Conservation (phyloP, 1,284 basidiomycete genomes). For the Melampsora occidentalis region DNA sequence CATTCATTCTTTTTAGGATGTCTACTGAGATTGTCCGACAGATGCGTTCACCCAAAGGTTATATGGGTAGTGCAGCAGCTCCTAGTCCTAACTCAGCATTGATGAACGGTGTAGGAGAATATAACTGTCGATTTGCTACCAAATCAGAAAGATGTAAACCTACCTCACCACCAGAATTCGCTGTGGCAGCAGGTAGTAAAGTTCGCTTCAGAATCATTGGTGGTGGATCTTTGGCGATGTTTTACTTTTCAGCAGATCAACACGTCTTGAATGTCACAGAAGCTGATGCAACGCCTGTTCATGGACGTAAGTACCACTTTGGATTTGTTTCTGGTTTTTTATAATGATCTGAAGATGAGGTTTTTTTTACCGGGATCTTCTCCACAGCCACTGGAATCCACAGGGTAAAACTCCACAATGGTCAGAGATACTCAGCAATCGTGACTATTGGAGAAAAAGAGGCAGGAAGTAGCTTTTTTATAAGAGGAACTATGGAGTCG, state of each 20-base stretch:
- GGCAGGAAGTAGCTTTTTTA: slow-evolving; percentile 22
- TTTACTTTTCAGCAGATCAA: slow-evolving; percentile 47
- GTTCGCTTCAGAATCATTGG: slow-evolving; percentile 61
- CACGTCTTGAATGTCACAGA: slow-evolving; percentile 44
- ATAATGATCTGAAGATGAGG: background rate
- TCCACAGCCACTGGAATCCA: slow-evolving; percentile 6
- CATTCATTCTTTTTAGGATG: slow-evolving; percentile 34
- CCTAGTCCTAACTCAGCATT: slow-evolving; percentile 57
- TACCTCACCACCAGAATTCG: slow-evolving; percentile 52
- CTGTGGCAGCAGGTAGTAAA: slow-evolving; percentile 51
- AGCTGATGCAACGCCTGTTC: slow-evolving; percentile 6
- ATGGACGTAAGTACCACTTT: slow-evolving; percentile 5
- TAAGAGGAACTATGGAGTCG: slow-evolving; percentile 32
- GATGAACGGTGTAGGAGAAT: slow-evolving; percentile 57
- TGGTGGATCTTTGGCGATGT: slow-evolving; percentile 54
- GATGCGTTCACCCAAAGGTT: slow-evolving; percentile 45
- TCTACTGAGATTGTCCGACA: background rate
- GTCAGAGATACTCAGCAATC: slow-evolving; percentile 32
- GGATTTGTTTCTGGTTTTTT: background rate
- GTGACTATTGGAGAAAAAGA: slow-evolving; percentile 18
- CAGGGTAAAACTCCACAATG: slow-evolving; percentile 13
- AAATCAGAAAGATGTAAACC: background rate
- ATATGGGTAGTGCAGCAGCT: slow-evolving; percentile 49
- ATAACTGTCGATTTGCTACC: slow-evolving; percentile 44
- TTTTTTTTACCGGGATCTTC: background rate